Percentiles rank a stretch among this genome's conserved stretches.
Evolutionary conservation across 2,329 filamentous ascomycete species (phyloP).

Genomic region (Colletotrichum phormii): DNA sequence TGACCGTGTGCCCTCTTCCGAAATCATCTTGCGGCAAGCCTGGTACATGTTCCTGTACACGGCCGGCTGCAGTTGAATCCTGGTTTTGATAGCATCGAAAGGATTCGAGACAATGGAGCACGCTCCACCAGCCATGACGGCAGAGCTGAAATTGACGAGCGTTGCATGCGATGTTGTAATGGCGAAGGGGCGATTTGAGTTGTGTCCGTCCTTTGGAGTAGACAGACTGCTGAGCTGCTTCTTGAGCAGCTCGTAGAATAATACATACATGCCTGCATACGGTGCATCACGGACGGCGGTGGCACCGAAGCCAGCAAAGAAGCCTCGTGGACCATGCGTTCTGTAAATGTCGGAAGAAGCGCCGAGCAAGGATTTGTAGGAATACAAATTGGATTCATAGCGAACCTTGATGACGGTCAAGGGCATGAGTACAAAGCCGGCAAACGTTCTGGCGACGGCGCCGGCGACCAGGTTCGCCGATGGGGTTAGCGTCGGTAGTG

Average conservation of each 20-base stretch:
- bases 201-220: background rate
- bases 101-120: slow-evolving; percentile 95
- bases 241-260: slow-evolving; percentile 92
- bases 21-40: slow-evolving; percentile 81
- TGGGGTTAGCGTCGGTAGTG: slow-evolving; percentile 84
- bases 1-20: slow-evolving; percentile 82
- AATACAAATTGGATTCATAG: slow-evolving; percentile 89
- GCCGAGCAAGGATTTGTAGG: slow-evolving; percentile 79
- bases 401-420: slow-evolving; percentile 97
- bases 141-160: slow-evolving; percentile 80
- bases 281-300: slow-evolving; percentile 95
- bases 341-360: slow-evolving; percentile 81
- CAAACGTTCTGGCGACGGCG: slow-evolving; percentile 84
- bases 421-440: slow-evolving; percentile 93
- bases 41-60: slow-evolving; percentile 86
- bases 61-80: slow-evolving; percentile 88
- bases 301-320: slow-evolving; percentile 94
- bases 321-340: slow-evolving; percentile 81
- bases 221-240: slow-evolving; percentile 60
- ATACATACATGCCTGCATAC: slow-evolving; percentile 93
- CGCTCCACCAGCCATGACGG: slow-evolving; percentile 81
- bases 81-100: slow-evolving; percentile 95
- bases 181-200: background rate
- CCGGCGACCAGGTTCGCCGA: slow-evolving; percentile 88
- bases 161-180: slow-evolving; percentile 34